Evolutionary conservation across 768 basidiomycete species (phyloP), one percentile per base, ranked within the genome.

Genomic region (Mrakia gelida): DNA sequence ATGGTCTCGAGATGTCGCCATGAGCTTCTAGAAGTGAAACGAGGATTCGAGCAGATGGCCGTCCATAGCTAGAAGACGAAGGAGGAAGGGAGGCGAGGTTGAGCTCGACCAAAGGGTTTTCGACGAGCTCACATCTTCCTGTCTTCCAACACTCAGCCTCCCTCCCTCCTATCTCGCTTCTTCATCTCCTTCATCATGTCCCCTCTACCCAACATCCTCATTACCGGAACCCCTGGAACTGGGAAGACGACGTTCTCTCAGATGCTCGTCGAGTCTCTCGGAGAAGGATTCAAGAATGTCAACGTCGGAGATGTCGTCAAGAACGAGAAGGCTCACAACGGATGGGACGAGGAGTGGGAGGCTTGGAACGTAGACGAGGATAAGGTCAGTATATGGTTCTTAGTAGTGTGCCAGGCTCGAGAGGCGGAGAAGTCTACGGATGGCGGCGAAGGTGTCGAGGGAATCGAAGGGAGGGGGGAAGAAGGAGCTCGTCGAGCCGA

Each of bases 361-460:
- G 91, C 89, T 71, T 97, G 93, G 84, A 91, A 90, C 2, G 92
- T 97, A 13, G 94, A 98, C 82, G 97, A 99, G 84, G 97, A 99
- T 86, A 93, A 93, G 88, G 95, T 95, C 80, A 73, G 89, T 82
- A 62, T 71, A 81, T 80, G 75, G 26, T 32, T 18, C 13, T 8
- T 34, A 18, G 2, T 21, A 1, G 2, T 52, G 59, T 18, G 6
- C n/a, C 21, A 34, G 32, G 34, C 9, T 9, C 0, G 34, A 26
- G 65, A 18, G 21, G 54, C 16, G 3, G 1, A 30, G 67, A 10
- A 41, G 9, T n/a, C 3, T 32, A 67, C 18, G 38, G 10, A 70
- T 41, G 13, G 56, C 41, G 72, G 16, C 16, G 21, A 23, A 73
- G 26, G 45, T 16, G 45, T 6, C 18, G 71, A 6, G 49, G 6